Evolutionary conservation across 2,329 filamentous ascomycete genomes (phyloP).

Genomic region (Paecilomyces variotii): DNA sequence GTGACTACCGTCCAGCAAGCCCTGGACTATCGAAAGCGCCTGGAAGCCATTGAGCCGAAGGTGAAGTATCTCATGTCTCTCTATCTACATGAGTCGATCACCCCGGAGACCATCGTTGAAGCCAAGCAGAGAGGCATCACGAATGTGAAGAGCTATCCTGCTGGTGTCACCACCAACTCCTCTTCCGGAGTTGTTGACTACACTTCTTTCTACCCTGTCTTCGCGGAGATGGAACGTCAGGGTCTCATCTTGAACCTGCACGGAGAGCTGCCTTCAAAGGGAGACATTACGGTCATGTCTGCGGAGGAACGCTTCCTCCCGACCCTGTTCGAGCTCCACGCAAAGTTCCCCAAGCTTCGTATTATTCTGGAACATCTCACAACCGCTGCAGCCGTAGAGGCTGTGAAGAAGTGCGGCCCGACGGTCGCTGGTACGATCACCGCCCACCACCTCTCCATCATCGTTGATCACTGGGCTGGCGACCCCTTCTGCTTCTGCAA

Average conservation of each 20-base stretch:
- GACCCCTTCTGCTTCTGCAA: slow-evolving; percentile 76
- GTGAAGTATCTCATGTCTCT: slow-evolving; percentile 69
- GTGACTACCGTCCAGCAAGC: slow-evolving; percentile 55
- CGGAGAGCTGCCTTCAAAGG: slow-evolving; percentile 64
- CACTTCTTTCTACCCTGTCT: slow-evolving; percentile 49
- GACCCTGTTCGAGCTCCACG: slow-evolving; percentile 64
- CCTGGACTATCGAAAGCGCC: slow-evolving; percentile 56
- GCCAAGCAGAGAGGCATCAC: slow-evolving; percentile 66
- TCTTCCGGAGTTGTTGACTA: slow-evolving; percentile 41
- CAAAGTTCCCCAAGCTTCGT: slow-evolving; percentile 56
- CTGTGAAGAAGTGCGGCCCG: slow-evolving; percentile 67
- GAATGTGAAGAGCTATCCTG: slow-evolving; percentile 47
- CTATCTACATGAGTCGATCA: slow-evolving; percentile 57
- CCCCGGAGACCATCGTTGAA: slow-evolving; percentile 61
- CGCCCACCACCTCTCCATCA: slow-evolving; percentile 76
- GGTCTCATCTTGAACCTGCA: slow-evolving; percentile 87
- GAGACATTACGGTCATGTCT: slow-evolving; percentile 49
- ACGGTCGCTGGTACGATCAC: slow-evolving; percentile 67
- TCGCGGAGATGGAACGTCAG: slow-evolving; percentile 80
- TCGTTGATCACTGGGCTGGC: slow-evolving; percentile 64
- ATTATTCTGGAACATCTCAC: slow-evolving; percentile 76
- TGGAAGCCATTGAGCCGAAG: slow-evolving; percentile 53
- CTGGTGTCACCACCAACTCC: slow-evolving; percentile 52
- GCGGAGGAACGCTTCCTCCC: slow-evolving; percentile 74
- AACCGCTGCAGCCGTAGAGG: slow-evolving; percentile 69